A percentile compares a stretch with the other conserved stretches of the same genome.
Conservation (phyloP, 495 filamentous ascomycete species). For the Xylaria grammica region DNA sequence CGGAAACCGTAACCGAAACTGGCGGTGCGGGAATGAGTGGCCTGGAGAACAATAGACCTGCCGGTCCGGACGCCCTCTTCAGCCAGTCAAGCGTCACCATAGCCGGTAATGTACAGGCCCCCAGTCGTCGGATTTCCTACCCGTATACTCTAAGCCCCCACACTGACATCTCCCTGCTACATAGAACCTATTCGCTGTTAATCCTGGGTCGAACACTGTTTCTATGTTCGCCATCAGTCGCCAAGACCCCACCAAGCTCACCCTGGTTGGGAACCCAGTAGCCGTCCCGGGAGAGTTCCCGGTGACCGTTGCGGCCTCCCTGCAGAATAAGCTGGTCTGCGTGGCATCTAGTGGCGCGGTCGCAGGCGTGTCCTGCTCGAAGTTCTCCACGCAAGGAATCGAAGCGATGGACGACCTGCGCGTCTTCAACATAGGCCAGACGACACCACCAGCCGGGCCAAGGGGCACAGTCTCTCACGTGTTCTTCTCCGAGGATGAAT, state of each 20-base stretch:
- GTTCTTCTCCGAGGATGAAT: conserved; percentile 60
- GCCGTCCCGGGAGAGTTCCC: conserved; percentile 61
- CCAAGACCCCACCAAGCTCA: conserved; percentile 50
- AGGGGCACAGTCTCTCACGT: conserved; percentile 59
- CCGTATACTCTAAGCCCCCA: background rate
- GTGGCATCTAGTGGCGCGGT: conserved; percentile 58
- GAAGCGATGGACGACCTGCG: conserved; percentile 49
- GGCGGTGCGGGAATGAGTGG: conserved; percentile 46
- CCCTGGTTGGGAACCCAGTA: conserved; percentile 47
- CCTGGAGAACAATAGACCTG: conserved; percentile 40
- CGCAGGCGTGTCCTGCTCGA: conserved; percentile 59
- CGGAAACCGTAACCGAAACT: conserved; percentile 40
- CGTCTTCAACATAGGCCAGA: conserved; percentile 52
- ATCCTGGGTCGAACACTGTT: conserved; percentile 64
- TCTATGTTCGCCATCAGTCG: conserved; percentile 58
- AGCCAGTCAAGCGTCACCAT: conserved; percentile 57
- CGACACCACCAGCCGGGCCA: conserved; percentile 60
- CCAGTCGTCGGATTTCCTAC: conserved; percentile 16
- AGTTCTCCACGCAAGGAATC: conserved; percentile 47
- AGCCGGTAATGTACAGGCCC: conserved; percentile 49
- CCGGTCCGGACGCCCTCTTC: conserved; percentile 57
- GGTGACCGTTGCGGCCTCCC: conserved; percentile 58
- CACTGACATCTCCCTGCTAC: background rate
- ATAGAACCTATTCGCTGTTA: conserved; percentile 60
- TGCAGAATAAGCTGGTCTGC: conserved; percentile 54